Evolutionary conservation across 768 basidiomycete species (phyloP), one percentile per base, ranked within the genome.

Genomic region (Tephrocybe rancida): DNA sequence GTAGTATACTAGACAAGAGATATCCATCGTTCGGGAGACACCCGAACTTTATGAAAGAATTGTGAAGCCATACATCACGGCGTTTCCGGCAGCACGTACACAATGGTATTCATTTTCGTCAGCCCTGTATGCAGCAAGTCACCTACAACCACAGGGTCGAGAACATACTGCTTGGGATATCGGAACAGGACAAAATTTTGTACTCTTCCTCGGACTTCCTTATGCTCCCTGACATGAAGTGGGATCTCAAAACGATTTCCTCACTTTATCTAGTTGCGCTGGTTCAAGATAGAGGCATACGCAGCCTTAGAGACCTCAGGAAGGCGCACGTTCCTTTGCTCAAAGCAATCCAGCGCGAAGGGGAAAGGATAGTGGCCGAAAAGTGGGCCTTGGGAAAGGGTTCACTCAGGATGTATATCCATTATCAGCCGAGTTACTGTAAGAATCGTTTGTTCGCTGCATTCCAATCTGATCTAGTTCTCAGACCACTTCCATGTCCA

Each of bases 161-260:
- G 56, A 87, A 94, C 57, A 90, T 98, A 48, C 76, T 98, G 3
- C 77, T 76, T 0, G 92, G 94, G 7, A 70, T 73, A 27, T 86
- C 90, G 4, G 94, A 98, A 68, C 78, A 81, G 18, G 80, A 87
- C 14, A 85, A 87, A 39, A 68, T 98, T 21, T 70, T 97, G 18
- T 86, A 78, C 63, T 80, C 86, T 1, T 79, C 77, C 11, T 68
- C 81, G 0, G 75, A 80, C 5, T 97, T 90, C 63, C 59, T 96
- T 34, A 85, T 99, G 50, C 71, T 97, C 0, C 96, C 96, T 0
- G 96, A 99, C 70, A 89, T 97, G 84, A 98, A 98, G 73, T 98
- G 96, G 96, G 94, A 98, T 66, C 78, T 85, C 25, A 80, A 74
- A 21, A 90, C 84, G 0, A 59, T 90, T n/a, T 70, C 82, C 0